Evolutionary conservation across 2,329 filamentous ascomycete species (phyloP).

Genomic region (Sclerotinia borealis): DNA sequence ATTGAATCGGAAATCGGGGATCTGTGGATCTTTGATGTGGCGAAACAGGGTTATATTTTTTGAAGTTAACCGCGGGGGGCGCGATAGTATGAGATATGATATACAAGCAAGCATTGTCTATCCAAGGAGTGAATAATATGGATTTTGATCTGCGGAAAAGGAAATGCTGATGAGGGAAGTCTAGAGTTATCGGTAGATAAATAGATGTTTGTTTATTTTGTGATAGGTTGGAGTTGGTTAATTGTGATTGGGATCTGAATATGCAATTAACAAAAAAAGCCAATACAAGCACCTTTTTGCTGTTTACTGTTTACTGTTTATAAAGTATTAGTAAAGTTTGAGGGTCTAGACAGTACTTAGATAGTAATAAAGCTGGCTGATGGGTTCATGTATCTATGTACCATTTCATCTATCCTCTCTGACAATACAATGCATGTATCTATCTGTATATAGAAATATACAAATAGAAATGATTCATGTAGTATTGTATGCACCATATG

Average conservation of each 20-base stretch:
- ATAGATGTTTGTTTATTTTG: not conserved
- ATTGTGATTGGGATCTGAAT: no score
- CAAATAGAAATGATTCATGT: no score
- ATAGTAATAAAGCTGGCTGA: no score
- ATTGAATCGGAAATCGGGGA: not conserved
- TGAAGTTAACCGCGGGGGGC: conserved; percentile 9
- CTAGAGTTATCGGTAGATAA: no score
- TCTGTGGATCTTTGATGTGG: not conserved
- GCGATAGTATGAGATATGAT: no score
- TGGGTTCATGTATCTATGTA: not conserved
- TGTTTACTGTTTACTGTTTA: not conserved
- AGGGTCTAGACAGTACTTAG: not conserved
- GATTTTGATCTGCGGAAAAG: not conserved
- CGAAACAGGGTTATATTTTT: conserved; percentile 11
- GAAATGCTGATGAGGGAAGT: not conserved
- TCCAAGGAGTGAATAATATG: not conserved
- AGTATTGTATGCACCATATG: no score
- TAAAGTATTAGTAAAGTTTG: not conserved
- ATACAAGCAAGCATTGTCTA: not conserved
- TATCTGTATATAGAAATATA: no score
- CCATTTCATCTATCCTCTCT: not conserved
- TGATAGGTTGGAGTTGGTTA: not conserved
- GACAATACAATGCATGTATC: no score
- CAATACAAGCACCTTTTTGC: no score
- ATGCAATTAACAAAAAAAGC: no score